A percentile compares a stretch with the other conserved stretches of the same genome.
phyloP scores from a whole-genome alignment of 257 asterid species.

The Osmanthus fragrans region DNA sequence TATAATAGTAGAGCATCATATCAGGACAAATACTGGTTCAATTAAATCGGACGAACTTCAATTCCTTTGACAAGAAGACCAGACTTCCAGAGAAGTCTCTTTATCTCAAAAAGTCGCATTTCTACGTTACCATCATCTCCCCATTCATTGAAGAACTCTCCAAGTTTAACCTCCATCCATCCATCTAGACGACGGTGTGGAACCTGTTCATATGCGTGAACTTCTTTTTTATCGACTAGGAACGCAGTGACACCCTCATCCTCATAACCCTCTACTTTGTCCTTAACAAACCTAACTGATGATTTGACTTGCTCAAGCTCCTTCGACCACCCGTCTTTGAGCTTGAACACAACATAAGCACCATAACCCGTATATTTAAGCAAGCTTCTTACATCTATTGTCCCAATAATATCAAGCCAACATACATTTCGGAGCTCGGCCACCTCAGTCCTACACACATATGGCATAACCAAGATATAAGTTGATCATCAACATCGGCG shows the following conservation, averaged over 20 bases:
- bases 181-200: background rate
- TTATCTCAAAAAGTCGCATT: background rate
- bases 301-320: background rate
- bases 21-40: no score
- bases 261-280: background rate
- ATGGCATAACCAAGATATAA: no score
- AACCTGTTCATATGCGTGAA: background rate
- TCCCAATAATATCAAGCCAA: background rate
- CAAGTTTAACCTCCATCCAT: conserved; percentile 9
- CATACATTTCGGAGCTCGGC: background rate
- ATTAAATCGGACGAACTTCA: no score
- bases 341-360: background rate
- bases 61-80: no score
- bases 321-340: background rate
- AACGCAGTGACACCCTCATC: background rate
- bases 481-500: background rate
- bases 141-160: background rate
- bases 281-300: background rate
- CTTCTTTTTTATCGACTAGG: background rate
- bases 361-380: background rate
- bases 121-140: background rate
- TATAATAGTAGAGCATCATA: no score
- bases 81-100: background rate
- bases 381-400: background rate
- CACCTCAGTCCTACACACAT: background rate